These are phyloP conservation scores for Lipomyces yarrowii DNA, from an alignment of 1,139 yeast genomes.

Conservation along the genomic window DNA sequence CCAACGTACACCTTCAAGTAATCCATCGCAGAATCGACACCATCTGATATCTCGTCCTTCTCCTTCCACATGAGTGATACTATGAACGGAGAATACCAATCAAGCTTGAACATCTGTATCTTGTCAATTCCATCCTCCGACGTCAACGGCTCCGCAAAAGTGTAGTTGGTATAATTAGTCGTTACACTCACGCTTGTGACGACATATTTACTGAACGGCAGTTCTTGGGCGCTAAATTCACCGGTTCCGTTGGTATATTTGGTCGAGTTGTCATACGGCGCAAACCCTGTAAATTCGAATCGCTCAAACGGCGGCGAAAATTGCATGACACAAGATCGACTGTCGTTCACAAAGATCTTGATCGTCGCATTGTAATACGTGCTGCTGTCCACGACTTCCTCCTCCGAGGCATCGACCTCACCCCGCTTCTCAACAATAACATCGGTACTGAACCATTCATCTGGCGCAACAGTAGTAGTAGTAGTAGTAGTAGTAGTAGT, in stretches of 20 bases:
- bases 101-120: conserved; percentile 28
- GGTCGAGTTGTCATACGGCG: conserved; percentile 11
- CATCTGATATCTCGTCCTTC: conserved; percentile 10
- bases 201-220: conserved; percentile 19
- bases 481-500: conserved; percentile 1
- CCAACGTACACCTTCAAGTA: conserved; percentile 28
- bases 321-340: conserved; percentile 29
- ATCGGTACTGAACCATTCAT: background rate
- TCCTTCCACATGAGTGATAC: conserved; percentile 27
- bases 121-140: conserved; percentile 29
- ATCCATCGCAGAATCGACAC: conserved; percentile 6
- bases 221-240: background rate
- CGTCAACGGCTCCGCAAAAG: conserved; percentile 18
- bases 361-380: conserved; percentile 26
- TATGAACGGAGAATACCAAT: conserved; percentile 24
- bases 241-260: conserved; percentile 4
- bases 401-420: background rate
- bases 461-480: background rate
- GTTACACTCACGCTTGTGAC: conserved; percentile 27
- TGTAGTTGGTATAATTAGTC: conserved; percentile 24
- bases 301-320: conserved; percentile 28
- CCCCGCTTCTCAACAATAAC: background rate
- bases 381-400: conserved; percentile 6
- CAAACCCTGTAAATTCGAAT: conserved; percentile 20
- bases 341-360: conserved; percentile 26